Conservation (phyloP, 139 green algal species). For the Ettlia oleoabundans region DNA sequence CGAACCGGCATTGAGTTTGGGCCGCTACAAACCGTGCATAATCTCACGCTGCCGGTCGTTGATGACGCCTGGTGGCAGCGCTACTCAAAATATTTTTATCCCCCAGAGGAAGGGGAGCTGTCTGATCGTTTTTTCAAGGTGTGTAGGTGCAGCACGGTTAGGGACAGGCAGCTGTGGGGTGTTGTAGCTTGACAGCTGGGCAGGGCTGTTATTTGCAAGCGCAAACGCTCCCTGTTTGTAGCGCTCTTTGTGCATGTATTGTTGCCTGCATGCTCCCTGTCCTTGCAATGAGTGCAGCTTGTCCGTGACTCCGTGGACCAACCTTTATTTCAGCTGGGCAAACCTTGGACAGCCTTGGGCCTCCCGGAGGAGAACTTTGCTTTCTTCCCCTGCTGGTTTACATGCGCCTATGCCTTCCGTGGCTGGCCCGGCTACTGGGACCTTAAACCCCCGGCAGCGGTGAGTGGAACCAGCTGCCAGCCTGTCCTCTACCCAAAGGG, state of each 20-base stretch:
- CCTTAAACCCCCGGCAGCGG: not conserved
- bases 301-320: not conserved
- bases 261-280: too few species aligned
- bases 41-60: not conserved
- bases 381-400: not conserved
- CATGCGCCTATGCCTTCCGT: not conserved
- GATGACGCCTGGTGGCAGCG: not conserved
- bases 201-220: too few species aligned
- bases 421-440: not conserved
- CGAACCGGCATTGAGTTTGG: not conserved
- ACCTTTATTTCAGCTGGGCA: not conserved
- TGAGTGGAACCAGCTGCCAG: too few species aligned
- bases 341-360: not conserved
- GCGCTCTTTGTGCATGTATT: not conserved
- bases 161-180: not conserved
- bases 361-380: not conserved
- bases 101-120: not conserved
- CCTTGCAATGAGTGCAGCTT: too few species aligned
- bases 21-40: not conserved
- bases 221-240: too few species aligned
- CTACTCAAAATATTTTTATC: not conserved
- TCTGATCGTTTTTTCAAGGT: not conserved
- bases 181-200: not conserved
- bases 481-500: too few species aligned
- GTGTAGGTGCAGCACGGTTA: not conserved